Evolutionary conservation across 129 eudicot genomes (phyloP), one percentile per base, ranked within the genome.

Genomic region (Deinandra increscens): DNA sequence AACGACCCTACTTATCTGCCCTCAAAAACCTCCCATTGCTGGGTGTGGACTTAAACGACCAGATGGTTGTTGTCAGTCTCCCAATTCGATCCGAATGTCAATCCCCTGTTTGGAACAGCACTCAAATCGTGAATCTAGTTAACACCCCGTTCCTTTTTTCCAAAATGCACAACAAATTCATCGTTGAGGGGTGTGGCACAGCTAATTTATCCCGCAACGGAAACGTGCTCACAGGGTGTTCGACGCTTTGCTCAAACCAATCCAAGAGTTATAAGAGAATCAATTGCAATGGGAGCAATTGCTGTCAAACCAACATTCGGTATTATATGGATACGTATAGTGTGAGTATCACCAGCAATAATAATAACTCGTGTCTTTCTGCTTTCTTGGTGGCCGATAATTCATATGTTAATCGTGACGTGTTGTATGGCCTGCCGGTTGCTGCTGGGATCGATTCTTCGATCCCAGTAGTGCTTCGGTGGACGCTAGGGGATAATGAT

Each of bases 131-230:
- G 22, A 38, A 74, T 43, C 67, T 64, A 14, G 19, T 39, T 48
- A 37, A 37, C 37, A 70, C 56, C 69, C 81, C 81, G 10, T 77
- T 77, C n/a, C 17, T 70, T 53, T 64, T 62, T 42, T 77, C 81
- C 48, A 39, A 20, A 19, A 5, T 6, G 41, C 81, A 70, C 14
- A 77, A 77, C 55, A 77, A 63, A 39, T 66, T 75, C 59, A 42
- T 42, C 2, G 73, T 66, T 23, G 64, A 37, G 10, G 73, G 73
- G 13, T 75, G 79, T 17, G 79, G 79, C 12, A 43, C 55, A 7
- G 73, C 68, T 36, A 44, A 43, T 7, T 15, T 66, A 41, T 68
- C 41, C 10, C 42, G 31, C 14, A 2, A 9, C 13, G 66, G 73
- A 33, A 18, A 18, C 44, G 49, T 31, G 60, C 58, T 70, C 43